Conservation (phyloP, 2,329 filamentous ascomycete genomes). For the Endothia cerciana region DNA sequence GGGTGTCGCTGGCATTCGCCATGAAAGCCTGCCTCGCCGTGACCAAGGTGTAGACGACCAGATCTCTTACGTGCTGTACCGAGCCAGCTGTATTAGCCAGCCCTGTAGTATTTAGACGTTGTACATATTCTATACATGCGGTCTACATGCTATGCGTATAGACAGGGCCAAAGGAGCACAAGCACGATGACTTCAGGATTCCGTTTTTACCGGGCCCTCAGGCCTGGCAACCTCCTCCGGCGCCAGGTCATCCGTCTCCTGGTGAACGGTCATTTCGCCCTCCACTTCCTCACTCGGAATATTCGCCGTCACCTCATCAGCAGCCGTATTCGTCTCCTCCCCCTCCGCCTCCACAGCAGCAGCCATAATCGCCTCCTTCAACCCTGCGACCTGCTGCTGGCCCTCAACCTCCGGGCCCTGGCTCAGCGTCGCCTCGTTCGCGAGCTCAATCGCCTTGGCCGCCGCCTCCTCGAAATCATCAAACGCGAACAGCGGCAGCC, state of each 20-base stretch:
- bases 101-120: not conserved
- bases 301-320: not conserved
- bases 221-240: conserved; percentile 1
- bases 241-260: conserved; percentile 4
- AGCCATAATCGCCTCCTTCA: conserved; percentile 1
- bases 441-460: conserved; percentile 61
- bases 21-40: conserved; percentile 27
- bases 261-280: not conserved
- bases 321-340: not conserved
- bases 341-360: not conserved
- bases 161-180: not conserved
- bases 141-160: not conserved
- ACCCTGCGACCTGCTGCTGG: not conserved
- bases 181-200: not conserved
- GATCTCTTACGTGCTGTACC: not conserved
- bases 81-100: not conserved
- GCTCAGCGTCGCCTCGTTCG: not conserved
- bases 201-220: not conserved
- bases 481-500: conserved; percentile 69
- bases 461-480: conserved; percentile 77
- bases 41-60: conserved; percentile 21
- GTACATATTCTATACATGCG: conserved; percentile 14
- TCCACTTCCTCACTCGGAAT: conserved; percentile 1
- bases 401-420: not conserved
- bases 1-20: conserved; percentile 21